Evolutionary conservation across 2,329 filamentous ascomycete genomes (phyloP).

Genomic region (Colletotrichum ledebouriae): DNA sequence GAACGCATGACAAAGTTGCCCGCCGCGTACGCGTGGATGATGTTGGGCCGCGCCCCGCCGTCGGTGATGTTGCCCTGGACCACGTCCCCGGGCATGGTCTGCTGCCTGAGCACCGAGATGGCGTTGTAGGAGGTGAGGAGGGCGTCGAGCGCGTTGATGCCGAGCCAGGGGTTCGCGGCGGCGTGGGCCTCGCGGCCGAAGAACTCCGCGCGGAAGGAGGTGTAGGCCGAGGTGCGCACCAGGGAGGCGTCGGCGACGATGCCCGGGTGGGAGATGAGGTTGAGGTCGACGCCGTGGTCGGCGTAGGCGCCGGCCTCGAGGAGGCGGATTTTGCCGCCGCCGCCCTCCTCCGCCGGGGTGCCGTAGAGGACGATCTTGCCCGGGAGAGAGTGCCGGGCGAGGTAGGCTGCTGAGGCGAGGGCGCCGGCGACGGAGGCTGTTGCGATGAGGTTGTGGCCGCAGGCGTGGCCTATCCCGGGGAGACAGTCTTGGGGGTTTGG

Average conservation of each 20-base stretch:
- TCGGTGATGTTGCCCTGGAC: slow-evolving; percentile 66
- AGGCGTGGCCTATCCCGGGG: slow-evolving; percentile 65
- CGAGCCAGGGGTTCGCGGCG: slow-evolving; percentile 69
- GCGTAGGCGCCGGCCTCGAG: slow-evolving; percentile 53
- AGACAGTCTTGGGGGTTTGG: slow-evolving; percentile 57
- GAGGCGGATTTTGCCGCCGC: slow-evolving; percentile 47
- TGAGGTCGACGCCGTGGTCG: slow-evolving; percentile 59
- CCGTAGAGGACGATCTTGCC: slow-evolving; percentile 63
- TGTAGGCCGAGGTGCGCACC: slow-evolving; percentile 66
- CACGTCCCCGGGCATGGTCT: slow-evolving; percentile 64
- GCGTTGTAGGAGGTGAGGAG: slow-evolving; percentile 63
- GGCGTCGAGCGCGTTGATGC: slow-evolving; percentile 71
- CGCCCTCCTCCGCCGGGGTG: slow-evolving; percentile 67
- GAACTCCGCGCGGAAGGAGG: slow-evolving; percentile 64
- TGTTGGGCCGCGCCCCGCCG: slow-evolving; percentile 66
- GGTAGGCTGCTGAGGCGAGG: slow-evolving; percentile 58
- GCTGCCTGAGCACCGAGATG: slow-evolving; percentile 67
- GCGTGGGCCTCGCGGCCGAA: slow-evolving; percentile 69
- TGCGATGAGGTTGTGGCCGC: slow-evolving; percentile 68
- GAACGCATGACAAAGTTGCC: slow-evolving; percentile 51
- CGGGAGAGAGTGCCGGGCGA: slow-evolving; percentile 56
- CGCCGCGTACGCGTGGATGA: slow-evolving; percentile 66
- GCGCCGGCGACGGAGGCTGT: slow-evolving; percentile 61
- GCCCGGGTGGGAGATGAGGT: slow-evolving; percentile 64
- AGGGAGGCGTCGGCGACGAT: slow-evolving; percentile 60